Evolutionary conservation across 805 yeast genomes (phyloP).

Genomic region (Candida maris): DNA sequence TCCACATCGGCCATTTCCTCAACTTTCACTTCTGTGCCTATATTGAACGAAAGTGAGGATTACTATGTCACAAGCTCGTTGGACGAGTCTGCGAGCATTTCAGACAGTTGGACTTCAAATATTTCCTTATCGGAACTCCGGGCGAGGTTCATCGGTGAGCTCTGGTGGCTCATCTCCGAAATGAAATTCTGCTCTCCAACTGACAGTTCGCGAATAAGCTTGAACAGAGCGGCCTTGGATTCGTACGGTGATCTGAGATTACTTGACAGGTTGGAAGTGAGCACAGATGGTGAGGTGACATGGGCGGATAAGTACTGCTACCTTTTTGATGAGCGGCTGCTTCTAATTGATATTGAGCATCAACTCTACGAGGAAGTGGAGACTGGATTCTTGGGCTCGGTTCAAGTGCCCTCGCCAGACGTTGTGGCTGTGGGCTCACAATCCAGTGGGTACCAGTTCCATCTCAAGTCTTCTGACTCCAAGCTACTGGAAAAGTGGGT

Average conservation of each 20-base stretch:
- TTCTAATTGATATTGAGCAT: conserved; percentile 13
- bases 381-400: conserved; percentile 12
- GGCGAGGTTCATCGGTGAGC: conserved; percentile 21
- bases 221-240: conserved; percentile 16
- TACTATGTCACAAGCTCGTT: conserved; percentile 3
- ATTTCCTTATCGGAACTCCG: conserved; percentile 17
- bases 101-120: conserved; percentile 13
- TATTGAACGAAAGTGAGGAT: conserved; percentile 4
- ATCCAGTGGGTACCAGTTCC: background rate
- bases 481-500: conserved; percentile 31
- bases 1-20: conserved; percentile 32
- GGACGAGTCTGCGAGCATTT: conserved; percentile 1
- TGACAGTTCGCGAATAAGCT: conserved; percentile 2
- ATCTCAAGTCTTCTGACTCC: conserved; percentile 11
- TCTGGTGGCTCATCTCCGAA: conserved; percentile 17
- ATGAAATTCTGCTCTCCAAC: conserved; percentile 3
- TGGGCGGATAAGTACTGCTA: conserved; percentile 25
- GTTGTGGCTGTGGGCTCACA: conserved; percentile 11
- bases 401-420: conserved; percentile 16
- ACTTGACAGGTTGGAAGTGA: conserved; percentile 24
- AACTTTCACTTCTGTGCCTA: conserved; percentile 31
- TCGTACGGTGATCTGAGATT: conserved; percentile 30
- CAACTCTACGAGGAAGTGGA: conserved; percentile 8
- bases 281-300: conserved; percentile 3
- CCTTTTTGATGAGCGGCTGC: conserved; percentile 25